These are phyloP conservation scores for Margaritispora aquatica DNA, from an alignment of 495 filamentous ascomycete species.

Conservation along the genomic window DNA sequence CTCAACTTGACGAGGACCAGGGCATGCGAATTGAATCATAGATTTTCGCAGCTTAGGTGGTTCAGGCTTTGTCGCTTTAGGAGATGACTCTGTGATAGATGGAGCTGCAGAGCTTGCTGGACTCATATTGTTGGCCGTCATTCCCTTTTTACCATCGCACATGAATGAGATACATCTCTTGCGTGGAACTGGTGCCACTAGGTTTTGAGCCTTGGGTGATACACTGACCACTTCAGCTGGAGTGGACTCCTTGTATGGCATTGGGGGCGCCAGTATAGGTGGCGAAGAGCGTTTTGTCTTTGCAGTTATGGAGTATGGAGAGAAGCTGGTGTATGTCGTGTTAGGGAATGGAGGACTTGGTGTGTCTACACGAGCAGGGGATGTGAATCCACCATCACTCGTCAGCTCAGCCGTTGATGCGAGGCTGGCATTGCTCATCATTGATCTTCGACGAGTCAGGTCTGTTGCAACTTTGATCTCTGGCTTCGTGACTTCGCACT, in stretches of 20 bases:
- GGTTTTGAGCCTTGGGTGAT: constrained; percentile 22
- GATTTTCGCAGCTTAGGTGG: constrained; percentile 14
- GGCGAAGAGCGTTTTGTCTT: constrained; percentile 1
- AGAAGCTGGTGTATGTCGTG: constrained; percentile 24
- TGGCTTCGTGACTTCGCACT: constrained; percentile 34
- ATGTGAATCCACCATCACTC: constrained; percentile 88
- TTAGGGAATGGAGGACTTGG: constrained; percentile 73
- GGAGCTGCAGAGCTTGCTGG: background rate
- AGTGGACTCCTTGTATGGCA: background rate
- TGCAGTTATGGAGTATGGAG: constrained; percentile 14
- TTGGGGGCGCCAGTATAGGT: background rate
- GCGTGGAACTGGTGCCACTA: constrained; percentile 31
- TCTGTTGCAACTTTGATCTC: constrained; percentile 31
- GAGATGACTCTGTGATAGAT: constrained; percentile 2
- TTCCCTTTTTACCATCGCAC: constrained; percentile 44
- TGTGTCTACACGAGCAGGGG: constrained; percentile 78
- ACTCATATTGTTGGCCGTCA: constrained; percentile 4
- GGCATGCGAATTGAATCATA: constrained; percentile 47
- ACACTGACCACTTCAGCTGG: background rate
- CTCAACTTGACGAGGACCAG: constrained; percentile 13
- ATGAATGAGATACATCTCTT: constrained; percentile 93
- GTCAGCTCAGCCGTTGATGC: constrained; percentile 82
- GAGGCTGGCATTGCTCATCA: constrained; percentile 69
- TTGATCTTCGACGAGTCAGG: constrained; percentile 55
- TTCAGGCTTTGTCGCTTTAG: constrained; percentile 1